Percentiles rank a stretch among this genome's conserved stretches.
Conservation (phyloP, 148 eudicot genomes). For the Fagopyrum homotropicum region DNA sequence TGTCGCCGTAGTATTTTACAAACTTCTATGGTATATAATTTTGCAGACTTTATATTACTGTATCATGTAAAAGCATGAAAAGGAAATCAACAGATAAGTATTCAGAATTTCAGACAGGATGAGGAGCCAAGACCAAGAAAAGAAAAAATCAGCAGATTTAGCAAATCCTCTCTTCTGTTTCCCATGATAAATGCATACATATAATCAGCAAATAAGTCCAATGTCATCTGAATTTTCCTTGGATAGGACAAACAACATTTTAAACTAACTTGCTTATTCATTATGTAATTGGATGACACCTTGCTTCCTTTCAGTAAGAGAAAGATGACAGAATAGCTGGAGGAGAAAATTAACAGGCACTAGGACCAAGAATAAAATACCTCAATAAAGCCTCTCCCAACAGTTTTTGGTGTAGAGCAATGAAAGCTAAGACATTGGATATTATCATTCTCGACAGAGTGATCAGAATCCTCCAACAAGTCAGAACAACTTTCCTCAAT, state of each 20-base stretch:
- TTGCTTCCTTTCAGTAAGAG: background rate
- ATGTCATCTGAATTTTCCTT: background rate
- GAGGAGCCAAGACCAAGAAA: background rate
- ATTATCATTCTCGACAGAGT: slow-evolving; percentile 32
- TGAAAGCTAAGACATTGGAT: slow-evolving; percentile 50
- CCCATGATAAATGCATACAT: background rate
- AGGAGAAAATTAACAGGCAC: background rate
- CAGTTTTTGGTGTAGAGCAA: slow-evolving; percentile 56
- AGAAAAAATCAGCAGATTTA: background rate
- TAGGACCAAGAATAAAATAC: background rate
- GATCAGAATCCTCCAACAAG: slow-evolving; percentile 30
- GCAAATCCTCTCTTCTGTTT: background rate
- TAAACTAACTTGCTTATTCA: background rate
- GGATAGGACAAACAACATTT: background rate
- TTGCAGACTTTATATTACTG: background rate
- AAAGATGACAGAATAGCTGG: background rate
- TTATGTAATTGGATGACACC: background rate
- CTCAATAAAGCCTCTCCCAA: slow-evolving; percentile 92
- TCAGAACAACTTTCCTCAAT: slow-evolving; percentile 47
- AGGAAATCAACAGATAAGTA: background rate
- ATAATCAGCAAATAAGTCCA: background rate
- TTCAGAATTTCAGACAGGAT: background rate
- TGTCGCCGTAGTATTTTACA: background rate
- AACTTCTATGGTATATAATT: background rate
- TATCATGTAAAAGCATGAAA: background rate